Evolutionary conservation across 1,284 basidiomycete species (phyloP).

Genomic region (Malassezia caprae): DNA sequence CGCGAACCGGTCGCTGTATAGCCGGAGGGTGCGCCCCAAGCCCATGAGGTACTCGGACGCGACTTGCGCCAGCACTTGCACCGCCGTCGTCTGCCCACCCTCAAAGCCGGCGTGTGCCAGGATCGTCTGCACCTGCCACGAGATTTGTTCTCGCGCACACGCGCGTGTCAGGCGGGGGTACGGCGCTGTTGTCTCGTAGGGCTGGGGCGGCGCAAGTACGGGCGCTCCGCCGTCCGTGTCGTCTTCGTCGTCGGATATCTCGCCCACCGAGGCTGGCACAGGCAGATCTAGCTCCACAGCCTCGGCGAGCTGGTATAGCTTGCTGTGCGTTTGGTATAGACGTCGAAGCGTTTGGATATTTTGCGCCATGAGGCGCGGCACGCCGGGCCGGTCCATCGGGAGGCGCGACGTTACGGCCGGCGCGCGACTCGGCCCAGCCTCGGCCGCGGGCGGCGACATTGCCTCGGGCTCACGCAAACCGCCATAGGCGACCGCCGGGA

Average conservation of each 20-base stretch:
- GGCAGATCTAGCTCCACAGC: constrained; percentile 38
- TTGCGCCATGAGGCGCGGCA: constrained; percentile 27
- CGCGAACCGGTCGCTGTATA: constrained; percentile 69
- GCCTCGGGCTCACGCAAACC: neutral
- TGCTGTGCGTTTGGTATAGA: constrained; percentile 36
- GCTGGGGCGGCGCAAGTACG: neutral
- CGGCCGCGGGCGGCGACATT: neutral
- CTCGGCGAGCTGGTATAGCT: constrained; percentile 34
- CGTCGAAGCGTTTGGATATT: constrained; percentile 37
- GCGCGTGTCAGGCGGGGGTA: constrained; percentile 12
- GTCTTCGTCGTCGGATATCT: constrained; percentile 29
- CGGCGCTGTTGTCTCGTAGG: neutral
- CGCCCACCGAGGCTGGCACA: constrained; percentile 33
- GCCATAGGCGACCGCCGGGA: constrained; percentile 23
- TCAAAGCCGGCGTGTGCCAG: constrained; percentile 45
- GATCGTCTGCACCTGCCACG: constrained; percentile 27
- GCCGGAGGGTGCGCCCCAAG: constrained; percentile 72
- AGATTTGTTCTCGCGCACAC: constrained; percentile 22
- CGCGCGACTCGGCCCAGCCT: neutral
- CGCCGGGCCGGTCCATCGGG: constrained; percentile 23
- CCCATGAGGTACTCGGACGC: constrained; percentile 72
- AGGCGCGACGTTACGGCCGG: constrained; percentile 9
- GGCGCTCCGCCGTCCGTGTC: constrained; percentile 6
- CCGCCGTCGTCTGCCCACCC: constrained; percentile 50
- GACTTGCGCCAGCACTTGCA: constrained; percentile 72